Evolutionary conservation across 305 asterid species (phyloP).

Genomic region (Fraxinus latifolia): DNA sequence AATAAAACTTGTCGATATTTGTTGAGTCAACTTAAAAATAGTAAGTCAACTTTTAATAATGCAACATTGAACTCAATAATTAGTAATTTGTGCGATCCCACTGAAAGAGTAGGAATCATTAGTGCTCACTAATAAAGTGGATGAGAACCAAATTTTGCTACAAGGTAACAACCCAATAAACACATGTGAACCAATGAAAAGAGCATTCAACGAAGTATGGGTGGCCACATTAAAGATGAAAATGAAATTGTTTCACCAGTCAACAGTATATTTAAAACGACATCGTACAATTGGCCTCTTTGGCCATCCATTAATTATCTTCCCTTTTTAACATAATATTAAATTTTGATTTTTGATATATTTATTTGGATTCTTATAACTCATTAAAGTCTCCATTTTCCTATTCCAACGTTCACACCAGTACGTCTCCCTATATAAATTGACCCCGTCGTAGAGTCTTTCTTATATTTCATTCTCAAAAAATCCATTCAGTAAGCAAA

Average conservation of each 20-base stretch:
- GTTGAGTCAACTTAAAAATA: too few species aligned
- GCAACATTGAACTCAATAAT: not conserved
- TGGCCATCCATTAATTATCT: not conserved
- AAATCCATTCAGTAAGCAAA: not conserved
- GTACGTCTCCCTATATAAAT: slow-evolving; percentile 39
- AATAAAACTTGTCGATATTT: too few species aligned
- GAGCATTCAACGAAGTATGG: not conserved
- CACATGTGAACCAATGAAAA: not conserved
- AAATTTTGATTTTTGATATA: too few species aligned
- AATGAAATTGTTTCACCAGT: slow-evolving; percentile 23
- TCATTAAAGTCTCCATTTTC: slow-evolving; percentile 31
- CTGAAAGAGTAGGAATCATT: slow-evolving; percentile 1
- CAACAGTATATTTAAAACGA: slow-evolving; percentile 23
- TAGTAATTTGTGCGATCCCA: slow-evolving; percentile 1
- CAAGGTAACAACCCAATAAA: slow-evolving; percentile 7
- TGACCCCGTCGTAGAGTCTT: slow-evolving; percentile 2
- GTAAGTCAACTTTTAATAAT: too few species aligned
- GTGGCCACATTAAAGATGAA: slow-evolving; percentile 34
- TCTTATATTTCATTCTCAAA: not conserved
- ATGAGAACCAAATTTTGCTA: slow-evolving; percentile 20
- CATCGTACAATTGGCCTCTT: slow-evolving; percentile 11
- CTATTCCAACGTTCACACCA: slow-evolving; percentile 42
- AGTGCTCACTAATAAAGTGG: slow-evolving; percentile 17
- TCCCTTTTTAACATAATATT: not conserved
- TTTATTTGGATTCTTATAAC: not conserved